Percentiles rank a stretch among this genome's conserved stretches.
These are phyloP conservation scores for Fomitopsis serialis DNA, from an alignment of 768 basidiomycete species.

Conservation along the genomic window DNA sequence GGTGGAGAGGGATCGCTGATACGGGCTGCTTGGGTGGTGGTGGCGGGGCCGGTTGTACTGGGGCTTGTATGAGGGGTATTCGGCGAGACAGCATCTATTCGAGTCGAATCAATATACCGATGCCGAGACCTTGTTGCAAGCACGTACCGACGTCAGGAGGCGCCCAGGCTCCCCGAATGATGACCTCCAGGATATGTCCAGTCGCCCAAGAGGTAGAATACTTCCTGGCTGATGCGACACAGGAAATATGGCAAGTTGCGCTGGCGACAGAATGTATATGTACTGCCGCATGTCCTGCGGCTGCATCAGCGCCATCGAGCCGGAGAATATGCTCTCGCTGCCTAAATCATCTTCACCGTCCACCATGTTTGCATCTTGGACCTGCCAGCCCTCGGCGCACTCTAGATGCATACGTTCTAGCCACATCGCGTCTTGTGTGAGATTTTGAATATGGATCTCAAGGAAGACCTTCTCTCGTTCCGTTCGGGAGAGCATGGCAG, in stretches of 20 bases:
- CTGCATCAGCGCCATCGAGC: constrained; percentile 65
- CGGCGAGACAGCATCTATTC: constrained; percentile 69
- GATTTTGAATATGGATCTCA: constrained; percentile 89
- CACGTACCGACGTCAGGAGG: constrained; percentile 69
- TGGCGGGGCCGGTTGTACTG: constrained; percentile 25
- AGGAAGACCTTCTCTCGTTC: constrained; percentile 85
- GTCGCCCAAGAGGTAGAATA: constrained; percentile 73
- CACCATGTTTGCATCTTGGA: constrained; percentile 46
- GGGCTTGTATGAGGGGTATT: constrained; percentile 49
- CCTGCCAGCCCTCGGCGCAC: constrained; percentile 60
- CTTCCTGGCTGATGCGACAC: constrained; percentile 57
- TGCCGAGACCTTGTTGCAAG: neutral
- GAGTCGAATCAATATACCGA: neutral
- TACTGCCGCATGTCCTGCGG: constrained; percentile 86
- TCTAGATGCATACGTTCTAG: constrained; percentile 82
- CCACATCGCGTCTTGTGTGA: constrained; percentile 69
- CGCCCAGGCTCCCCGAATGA: constrained; percentile 83
- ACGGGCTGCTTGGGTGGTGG: constrained; percentile 37
- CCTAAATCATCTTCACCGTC: constrained; percentile 17
- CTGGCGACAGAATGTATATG: constrained; percentile 73
- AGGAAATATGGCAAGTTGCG: constrained; percentile 36
- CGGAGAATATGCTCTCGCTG: constrained; percentile 46
- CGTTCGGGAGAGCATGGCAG: constrained; percentile 53
- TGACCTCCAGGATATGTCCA: constrained; percentile 88
- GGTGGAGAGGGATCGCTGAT: constrained; percentile 72